Conservation (phyloP, 257 asterid species). For the Mentha longifolia region DNA sequence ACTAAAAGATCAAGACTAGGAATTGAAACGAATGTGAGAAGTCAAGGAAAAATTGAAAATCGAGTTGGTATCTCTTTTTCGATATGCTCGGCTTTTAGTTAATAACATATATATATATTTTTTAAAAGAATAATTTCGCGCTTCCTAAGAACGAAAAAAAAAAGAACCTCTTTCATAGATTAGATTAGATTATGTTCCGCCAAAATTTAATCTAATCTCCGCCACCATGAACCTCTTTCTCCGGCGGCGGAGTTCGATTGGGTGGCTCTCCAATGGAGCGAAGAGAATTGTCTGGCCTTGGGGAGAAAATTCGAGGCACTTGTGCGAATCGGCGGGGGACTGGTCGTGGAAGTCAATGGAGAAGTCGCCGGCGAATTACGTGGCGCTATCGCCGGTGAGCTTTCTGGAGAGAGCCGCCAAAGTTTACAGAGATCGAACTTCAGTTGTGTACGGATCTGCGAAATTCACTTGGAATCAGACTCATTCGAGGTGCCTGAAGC, state of each 20-base stretch:
- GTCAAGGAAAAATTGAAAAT: too few relatives aligned
- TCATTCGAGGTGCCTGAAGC: slow-evolving; percentile 43
- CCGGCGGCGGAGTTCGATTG: slow-evolving; percentile 37
- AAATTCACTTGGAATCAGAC: slow-evolving; percentile 53
- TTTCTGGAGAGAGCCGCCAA: slow-evolving; percentile 57
- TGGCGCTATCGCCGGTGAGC: slow-evolving; percentile 52
- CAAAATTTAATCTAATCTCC: not conserved
- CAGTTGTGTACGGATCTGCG: slow-evolving; percentile 52
- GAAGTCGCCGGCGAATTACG: slow-evolving; percentile 48
- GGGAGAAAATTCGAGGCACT: slow-evolving; percentile 2
- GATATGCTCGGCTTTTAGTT: too few relatives aligned
- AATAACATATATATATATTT: too few relatives aligned
- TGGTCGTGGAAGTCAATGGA: slow-evolving; percentile 47
- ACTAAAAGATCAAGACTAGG: too few relatives aligned
- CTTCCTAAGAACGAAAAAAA: too few relatives aligned
- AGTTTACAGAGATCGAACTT: slow-evolving; percentile 53
- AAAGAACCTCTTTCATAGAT: too few relatives aligned
- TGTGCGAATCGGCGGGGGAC: slow-evolving; percentile 25
- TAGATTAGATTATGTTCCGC: too few relatives aligned
- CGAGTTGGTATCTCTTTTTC: too few relatives aligned
- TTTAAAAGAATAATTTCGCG: too few relatives aligned
- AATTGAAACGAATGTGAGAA: too few relatives aligned
- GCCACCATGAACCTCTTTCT: slow-evolving; percentile 36
- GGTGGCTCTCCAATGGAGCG: slow-evolving; percentile 15
- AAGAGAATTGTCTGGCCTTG: not conserved